A percentile compares a stretch with the other conserved stretches of the same genome.
These are phyloP conservation scores for Sporobolomyces pararoseus DNA, from an alignment of 768 basidiomycete species.

Conservation along the genomic window DNA sequence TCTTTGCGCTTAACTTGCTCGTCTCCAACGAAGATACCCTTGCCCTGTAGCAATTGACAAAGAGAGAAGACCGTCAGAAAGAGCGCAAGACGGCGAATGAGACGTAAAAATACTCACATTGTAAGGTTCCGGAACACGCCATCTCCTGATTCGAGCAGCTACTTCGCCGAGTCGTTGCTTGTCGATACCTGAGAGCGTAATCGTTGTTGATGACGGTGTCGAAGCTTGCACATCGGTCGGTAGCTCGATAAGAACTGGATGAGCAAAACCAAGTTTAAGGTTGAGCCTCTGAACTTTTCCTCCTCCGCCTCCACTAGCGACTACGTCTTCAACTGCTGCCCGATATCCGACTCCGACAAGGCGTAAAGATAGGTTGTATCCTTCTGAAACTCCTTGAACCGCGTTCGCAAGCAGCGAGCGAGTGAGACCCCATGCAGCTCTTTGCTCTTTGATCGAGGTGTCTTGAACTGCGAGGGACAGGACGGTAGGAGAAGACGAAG, in stretches of 20 bases:
- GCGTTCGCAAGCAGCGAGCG: slow-evolving; percentile 86
- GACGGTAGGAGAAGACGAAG: background rate
- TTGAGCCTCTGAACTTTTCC: slow-evolving; percentile 55
- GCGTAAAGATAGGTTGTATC: slow-evolving; percentile 75
- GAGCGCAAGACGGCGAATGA: background rate
- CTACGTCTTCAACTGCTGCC: slow-evolving; percentile 76
- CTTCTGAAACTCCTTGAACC: slow-evolving; percentile 79
- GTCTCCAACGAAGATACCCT: slow-evolving; percentile 92
- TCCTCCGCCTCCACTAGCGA: slow-evolving; percentile 44
- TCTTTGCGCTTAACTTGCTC: slow-evolving; percentile 87
- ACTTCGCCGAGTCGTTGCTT: slow-evolving; percentile 84
- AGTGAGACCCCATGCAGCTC: slow-evolving; percentile 92
- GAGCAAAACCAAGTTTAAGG: slow-evolving; percentile 90
- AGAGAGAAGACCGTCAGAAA: background rate
- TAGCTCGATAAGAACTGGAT: slow-evolving; percentile 75
- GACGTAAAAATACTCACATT: slow-evolving; percentile 55
- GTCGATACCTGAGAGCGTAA: slow-evolving; percentile 74
- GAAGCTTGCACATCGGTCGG: slow-evolving; percentile 75
- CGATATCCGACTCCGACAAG: slow-evolving; percentile 95
- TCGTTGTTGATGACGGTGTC: slow-evolving; percentile 77
- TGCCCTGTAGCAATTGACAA: slow-evolving; percentile 26
- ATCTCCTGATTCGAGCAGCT: slow-evolving; percentile 75
- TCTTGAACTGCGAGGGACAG: slow-evolving; percentile 21
- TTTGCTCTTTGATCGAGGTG: slow-evolving; percentile 55
- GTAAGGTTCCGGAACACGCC: slow-evolving; percentile 90